Percentiles rank a stretch among this genome's conserved stretches.
Evolutionary conservation across 2,329 filamentous ascomycete species (phyloP).

Genomic region (Ilyonectria sp.): DNA sequence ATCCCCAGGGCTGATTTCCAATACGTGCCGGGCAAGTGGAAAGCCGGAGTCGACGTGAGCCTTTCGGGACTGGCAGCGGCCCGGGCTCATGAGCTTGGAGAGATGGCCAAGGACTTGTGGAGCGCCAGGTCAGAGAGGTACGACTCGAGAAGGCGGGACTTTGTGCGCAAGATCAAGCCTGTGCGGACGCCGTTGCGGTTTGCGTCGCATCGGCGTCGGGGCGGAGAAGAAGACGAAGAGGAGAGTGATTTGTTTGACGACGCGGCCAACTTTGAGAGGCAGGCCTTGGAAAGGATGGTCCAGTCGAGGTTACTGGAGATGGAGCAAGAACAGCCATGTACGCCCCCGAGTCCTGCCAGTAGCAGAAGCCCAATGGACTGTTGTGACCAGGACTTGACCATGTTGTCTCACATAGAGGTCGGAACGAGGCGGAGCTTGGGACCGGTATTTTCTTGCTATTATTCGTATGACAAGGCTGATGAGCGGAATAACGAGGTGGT

Average conservation of each 20-base stretch:
- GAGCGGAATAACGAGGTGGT: not conserved
- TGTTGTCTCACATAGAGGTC: constrained; percentile 1
- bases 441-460: constrained; percentile 16
- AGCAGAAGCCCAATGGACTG: not conserved
- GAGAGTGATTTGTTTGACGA: constrained; percentile 14
- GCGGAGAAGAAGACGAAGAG: constrained; percentile 8
- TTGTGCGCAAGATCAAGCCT: constrained; percentile 21
- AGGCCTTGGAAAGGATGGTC: constrained; percentile 7
- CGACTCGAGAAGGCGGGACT: constrained; percentile 6
- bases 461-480: not conserved
- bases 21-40: constrained; percentile 12
- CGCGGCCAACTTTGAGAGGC: constrained; percentile 4
- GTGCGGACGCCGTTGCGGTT: constrained; percentile 16
- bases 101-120: constrained; percentile 20
- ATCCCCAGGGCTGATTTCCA: not conserved
- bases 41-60: constrained; percentile 15
- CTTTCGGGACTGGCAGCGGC: not conserved
- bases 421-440: constrained; percentile 4
- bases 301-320: constrained; percentile 4
- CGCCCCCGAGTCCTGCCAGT: constrained; percentile 11
- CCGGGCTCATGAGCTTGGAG: constrained; percentile 4
- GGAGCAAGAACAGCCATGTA: not conserved
- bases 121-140: constrained; percentile 16
- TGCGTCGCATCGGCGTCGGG: constrained; percentile 12
- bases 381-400: constrained; percentile 3